Evolutionary conservation across 169 alveolate genomes (phyloP).

Genomic region (Plasmodium gaboni): DNA sequence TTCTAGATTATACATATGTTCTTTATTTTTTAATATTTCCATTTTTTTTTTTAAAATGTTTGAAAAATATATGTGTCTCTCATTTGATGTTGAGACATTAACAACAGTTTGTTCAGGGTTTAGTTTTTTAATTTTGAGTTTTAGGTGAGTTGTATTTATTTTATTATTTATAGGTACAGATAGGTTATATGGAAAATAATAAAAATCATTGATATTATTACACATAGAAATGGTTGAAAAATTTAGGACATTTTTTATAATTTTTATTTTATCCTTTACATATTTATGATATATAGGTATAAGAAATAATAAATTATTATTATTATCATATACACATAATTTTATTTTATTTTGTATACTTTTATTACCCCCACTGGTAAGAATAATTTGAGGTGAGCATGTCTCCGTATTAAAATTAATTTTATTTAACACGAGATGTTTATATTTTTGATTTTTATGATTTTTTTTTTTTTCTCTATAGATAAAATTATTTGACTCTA

Average conservation of each 20-base stretch:
- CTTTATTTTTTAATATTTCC: conserved; percentile 19
- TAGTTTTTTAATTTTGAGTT: not conserved
- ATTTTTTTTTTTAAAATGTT: conserved; percentile 11
- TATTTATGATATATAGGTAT: conserved; percentile 74
- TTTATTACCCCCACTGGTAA: conserved; percentile 72
- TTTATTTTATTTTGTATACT: conserved; percentile 49
- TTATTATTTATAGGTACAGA: conserved; percentile 55
- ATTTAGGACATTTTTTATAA: conserved; percentile 65
- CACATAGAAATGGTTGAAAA: conserved; percentile 43
- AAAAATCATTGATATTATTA: conserved; percentile 20
- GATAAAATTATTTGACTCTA: conserved; percentile 15
- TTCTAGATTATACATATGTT: not conserved
- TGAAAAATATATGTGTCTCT: conserved; percentile 4
- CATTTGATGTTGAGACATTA: conserved; percentile 32
- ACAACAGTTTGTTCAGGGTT: conserved; percentile 10
- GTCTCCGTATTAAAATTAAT: conserved; percentile 71
- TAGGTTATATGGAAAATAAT: conserved; percentile 55
- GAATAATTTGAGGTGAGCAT: conserved; percentile 40
- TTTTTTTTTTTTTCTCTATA: conserved; percentile 2
- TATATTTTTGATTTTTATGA: not conserved
- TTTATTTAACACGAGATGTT: not conserved
- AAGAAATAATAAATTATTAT: conserved; percentile 58
- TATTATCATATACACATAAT: conserved; percentile 74
- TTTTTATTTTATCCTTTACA: conserved; percentile 69
- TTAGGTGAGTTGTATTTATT: conserved; percentile 57